These are phyloP conservation scores for Trametes meyenii DNA, from an alignment of 768 basidiomycete genomes.

Conservation along the genomic window DNA sequence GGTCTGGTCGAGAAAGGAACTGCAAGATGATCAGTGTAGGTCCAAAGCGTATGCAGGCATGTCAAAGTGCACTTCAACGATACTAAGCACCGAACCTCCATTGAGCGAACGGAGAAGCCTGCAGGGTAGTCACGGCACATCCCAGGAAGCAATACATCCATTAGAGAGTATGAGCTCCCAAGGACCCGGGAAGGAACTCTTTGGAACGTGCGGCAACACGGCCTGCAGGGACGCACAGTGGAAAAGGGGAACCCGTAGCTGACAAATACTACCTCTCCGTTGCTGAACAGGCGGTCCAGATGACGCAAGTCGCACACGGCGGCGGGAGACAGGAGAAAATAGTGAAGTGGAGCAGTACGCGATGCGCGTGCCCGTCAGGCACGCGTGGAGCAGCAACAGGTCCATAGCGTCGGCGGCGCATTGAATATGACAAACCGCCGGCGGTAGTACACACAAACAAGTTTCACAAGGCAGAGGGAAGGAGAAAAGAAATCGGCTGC, in stretches of 20 bases:
- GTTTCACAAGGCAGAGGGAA: neutral
- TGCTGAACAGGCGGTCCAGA: neutral
- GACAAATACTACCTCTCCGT: too few relatives aligned
- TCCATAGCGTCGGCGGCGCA: neutral
- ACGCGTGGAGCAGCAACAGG: neutral
- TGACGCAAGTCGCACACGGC: neutral
- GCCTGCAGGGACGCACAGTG: too few relatives aligned
- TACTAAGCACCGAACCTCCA: neutral
- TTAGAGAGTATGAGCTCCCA: too few relatives aligned
- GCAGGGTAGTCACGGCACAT: too few relatives aligned
- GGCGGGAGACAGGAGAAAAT: neutral
- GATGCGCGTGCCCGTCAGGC: neutral
- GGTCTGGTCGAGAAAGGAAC: slow-evolving; percentile 78
- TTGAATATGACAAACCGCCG: neutral
- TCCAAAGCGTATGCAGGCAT: neutral
- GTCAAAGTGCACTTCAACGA: neutral
- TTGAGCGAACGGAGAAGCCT: too few relatives aligned
- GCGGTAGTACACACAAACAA: neutral
- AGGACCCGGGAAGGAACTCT: too few relatives aligned
- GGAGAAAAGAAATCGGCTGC: neutral
- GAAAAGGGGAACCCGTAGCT: too few relatives aligned
- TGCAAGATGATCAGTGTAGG: slow-evolving; percentile 34
- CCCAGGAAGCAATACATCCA: too few relatives aligned
- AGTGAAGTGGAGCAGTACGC: neutral
- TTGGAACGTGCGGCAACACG: too few relatives aligned